Evolutionary conservation across 2,329 filamentous ascomycete genomes (phyloP).

Genomic region (Orbilia brochopaga): DNA sequence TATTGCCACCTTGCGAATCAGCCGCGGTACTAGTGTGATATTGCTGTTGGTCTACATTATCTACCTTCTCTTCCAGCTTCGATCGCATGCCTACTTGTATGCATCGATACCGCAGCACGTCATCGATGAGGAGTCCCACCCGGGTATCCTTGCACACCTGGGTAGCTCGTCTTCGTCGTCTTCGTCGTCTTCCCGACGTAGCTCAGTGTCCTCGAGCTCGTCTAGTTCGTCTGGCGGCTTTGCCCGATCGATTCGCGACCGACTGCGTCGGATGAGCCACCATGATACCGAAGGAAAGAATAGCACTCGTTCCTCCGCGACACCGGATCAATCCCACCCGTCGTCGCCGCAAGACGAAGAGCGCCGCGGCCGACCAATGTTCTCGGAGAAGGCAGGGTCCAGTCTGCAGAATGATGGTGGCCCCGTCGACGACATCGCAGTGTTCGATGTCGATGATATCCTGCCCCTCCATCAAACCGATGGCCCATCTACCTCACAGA

Average conservation of each 20-base stretch:
- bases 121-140: constrained; percentile 87
- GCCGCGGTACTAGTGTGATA: constrained; percentile 77
- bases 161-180: constrained; percentile 56
- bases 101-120: constrained; percentile 90
- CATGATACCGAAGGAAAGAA: constrained; percentile 38
- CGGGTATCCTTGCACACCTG: constrained; percentile 72
- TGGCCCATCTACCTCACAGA: constrained; percentile 14
- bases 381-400: constrained; percentile 29
- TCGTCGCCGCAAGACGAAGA: constrained; percentile 25
- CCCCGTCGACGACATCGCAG: constrained; percentile 24
- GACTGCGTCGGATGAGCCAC: constrained; percentile 46
- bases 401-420: not conserved
- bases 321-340: constrained; percentile 25
- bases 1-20: constrained; percentile 76
- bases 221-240: constrained; percentile 58
- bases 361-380: constrained; percentile 32
- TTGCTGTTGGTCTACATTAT: constrained; percentile 81
- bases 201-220: constrained; percentile 64
- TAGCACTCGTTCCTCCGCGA: constrained; percentile 36
- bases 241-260: constrained; percentile 46
- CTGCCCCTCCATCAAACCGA: constrained; percentile 5
- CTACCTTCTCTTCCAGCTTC: constrained; percentile 89
- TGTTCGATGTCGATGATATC: constrained; percentile 39
- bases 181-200: constrained; percentile 53
- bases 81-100: constrained; percentile 80